A percentile compares a stretch with the other conserved stretches of the same genome.
Evolutionary conservation across 2,329 filamentous ascomycete genomes (phyloP).

Genomic region (Pestalotiopsis sp.): DNA sequence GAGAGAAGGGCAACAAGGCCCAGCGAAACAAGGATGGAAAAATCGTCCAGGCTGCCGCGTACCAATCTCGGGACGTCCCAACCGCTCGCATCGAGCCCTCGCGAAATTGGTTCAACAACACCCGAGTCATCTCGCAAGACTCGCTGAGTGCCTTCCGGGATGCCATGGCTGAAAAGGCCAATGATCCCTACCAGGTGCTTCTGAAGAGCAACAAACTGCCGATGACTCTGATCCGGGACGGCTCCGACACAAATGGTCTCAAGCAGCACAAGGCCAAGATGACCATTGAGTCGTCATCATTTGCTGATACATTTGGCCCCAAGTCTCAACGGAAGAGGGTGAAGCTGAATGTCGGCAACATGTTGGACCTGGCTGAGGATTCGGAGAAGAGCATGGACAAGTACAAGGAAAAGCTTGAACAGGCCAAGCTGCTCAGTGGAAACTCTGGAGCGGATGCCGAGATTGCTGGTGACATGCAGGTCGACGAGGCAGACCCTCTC

Average conservation of each 20-base stretch:
- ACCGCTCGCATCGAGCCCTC: slow-evolving; percentile 91
- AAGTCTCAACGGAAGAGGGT: slow-evolving; percentile 93
- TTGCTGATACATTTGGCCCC: slow-evolving; percentile 87
- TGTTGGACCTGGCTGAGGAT: slow-evolving; percentile 80
- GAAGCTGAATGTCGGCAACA: slow-evolving; percentile 81
- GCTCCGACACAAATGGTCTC: slow-evolving; percentile 75
- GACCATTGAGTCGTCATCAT: slow-evolving; percentile 84
- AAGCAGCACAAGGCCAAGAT: slow-evolving; percentile 96
- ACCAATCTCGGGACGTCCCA: slow-evolving; percentile 81
- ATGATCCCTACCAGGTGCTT: slow-evolving; percentile 92
- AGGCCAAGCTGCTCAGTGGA: slow-evolving; percentile 76
- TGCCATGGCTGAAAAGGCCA: slow-evolving; percentile 87
- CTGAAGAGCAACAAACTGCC: slow-evolving; percentile 96
- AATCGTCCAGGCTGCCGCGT: slow-evolving; percentile 81
- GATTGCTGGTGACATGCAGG: slow-evolving; percentile 35
- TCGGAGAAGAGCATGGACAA: slow-evolving; percentile 79
- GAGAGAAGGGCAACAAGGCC: slow-evolving; percentile 78
- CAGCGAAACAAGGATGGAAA: slow-evolving; percentile 82
- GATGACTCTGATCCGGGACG: slow-evolving; percentile 89
- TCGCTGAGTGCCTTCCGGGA: slow-evolving; percentile 85
- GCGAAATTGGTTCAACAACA: slow-evolving; percentile 97
- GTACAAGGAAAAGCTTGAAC: slow-evolving; percentile 80
- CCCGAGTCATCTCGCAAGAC: slow-evolving; percentile 85
- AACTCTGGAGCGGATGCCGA: slow-evolving; percentile 60
- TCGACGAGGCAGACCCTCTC: slow-evolving; percentile 47